Percentiles rank a stretch among this genome's conserved stretches.
These are phyloP conservation scores for Nicotiana paniculata DNA, from an alignment of 257 asterid species.

Conservation along the genomic window DNA sequence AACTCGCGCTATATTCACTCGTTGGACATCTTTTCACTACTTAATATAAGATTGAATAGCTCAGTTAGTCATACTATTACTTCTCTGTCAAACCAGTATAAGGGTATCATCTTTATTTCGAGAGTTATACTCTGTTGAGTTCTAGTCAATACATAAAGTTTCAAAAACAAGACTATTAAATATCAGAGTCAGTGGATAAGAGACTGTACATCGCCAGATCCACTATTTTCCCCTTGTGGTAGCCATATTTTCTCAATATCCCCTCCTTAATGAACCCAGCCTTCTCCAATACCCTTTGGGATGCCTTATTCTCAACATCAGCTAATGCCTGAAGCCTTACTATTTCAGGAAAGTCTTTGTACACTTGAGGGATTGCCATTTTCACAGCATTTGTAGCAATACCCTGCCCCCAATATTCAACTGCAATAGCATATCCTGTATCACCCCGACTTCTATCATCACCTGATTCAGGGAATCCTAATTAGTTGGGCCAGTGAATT, in stretches of 20 bases:
- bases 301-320: conserved; percentile 29
- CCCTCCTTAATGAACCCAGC: conserved; percentile 42
- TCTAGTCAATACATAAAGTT: not conserved
- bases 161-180: no score
- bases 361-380: conserved; percentile 31
- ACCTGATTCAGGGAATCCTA: not conserved
- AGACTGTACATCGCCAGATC: conserved; percentile 42
- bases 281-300: conserved; percentile 44
- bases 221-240: conserved; percentile 31
- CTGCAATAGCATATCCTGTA: conserved; percentile 32
- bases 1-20: not conserved
- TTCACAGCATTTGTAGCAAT: conserved; percentile 30
- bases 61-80: not conserved
- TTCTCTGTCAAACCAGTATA: not conserved
- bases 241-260: conserved; percentile 29
- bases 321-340: conserved; percentile 35
- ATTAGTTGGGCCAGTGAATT: not conserved
- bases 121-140: not conserved
- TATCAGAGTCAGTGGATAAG: conserved; percentile 14
- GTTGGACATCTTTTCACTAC: no score
- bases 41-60: not conserved
- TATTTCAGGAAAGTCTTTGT: conserved; percentile 24
- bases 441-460: conserved; percentile 34
- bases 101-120: not conserved
- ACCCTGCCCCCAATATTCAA: conserved; percentile 43